Evolutionary conservation across 1,284 basidiomycete genomes (phyloP), one percentile per base, ranked within the genome.

Genomic region (Cryptococcus depauperatus): DNA sequence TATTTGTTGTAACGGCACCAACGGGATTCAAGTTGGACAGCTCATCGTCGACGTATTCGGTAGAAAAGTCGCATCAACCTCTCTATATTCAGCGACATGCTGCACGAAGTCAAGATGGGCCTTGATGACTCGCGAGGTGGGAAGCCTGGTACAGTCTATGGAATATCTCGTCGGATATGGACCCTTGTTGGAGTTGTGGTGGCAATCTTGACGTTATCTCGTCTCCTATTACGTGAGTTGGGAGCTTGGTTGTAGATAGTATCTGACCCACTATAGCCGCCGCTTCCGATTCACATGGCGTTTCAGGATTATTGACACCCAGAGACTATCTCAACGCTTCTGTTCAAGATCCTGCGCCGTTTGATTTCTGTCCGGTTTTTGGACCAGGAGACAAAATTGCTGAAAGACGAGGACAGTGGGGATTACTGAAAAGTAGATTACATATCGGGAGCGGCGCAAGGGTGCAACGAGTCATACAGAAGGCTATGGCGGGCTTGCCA

Each of bases 291-390:
- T 45, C 47, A 7, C n/a, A 48, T 11, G 48, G 35, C 16, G 39
- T 51, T 10, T 45, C 41, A 4, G 30, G 29, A 14, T 32, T 54
- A 16, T 55, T 73, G 21, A 63, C 63, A 5, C 65, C 71, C 7
- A 54, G 63, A 34, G 69, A 74, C 51, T 74, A 73, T 51, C 58
- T 74, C 44, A 75, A 75, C 54, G 67, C 69, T 35, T 72, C 71
- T 18, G 51, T 41, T 58, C 72, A 62, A 19, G 78, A 81, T 43
- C 75, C 78, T 7, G 81, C 80, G 49, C 90, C 91, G 0, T 96
- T 96, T 67, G 73, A 76, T 0, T 96, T 96, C 69, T 96, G 91
- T 64, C 90, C 91, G 0, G 77, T 80, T 3, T 86, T 85, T 65
- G 86, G 87, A 3, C 82, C 84, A 11, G 79, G 79, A 2, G 91